These are phyloP conservation scores for Coemansia javaensis DNA, from an alignment of 192 early-diverging fungal genomes.

Conservation along the genomic window DNA sequence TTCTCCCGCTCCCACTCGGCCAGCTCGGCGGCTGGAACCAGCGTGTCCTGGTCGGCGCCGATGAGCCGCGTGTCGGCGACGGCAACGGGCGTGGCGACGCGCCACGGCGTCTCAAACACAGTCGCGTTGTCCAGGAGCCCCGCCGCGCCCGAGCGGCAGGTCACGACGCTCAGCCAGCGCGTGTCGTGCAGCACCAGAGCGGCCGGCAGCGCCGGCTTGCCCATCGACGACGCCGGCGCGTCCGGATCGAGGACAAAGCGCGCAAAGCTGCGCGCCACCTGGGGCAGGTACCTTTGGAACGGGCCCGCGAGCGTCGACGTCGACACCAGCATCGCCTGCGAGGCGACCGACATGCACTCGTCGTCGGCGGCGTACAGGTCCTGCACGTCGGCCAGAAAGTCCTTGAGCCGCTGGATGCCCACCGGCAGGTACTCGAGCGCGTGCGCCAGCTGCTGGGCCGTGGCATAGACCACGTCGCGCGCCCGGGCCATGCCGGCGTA, in stretches of 20 bases:
- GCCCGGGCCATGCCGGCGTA: slow-evolving; percentile 19
- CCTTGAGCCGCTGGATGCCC: slow-evolving; percentile 35
- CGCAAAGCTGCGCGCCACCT: slow-evolving; percentile 35
- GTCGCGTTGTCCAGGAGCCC: slow-evolving; percentile 31
- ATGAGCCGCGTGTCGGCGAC: slow-evolving; percentile 25
- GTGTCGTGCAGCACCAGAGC: slow-evolving; percentile 49
- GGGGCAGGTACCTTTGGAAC: slow-evolving; percentile 37
- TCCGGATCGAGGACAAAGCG: slow-evolving; percentile 43
- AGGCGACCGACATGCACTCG: slow-evolving; percentile 26
- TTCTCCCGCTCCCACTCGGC: slow-evolving; percentile 41
- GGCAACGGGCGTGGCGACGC: slow-evolving; percentile 18
- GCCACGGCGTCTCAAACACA: slow-evolving; percentile 49
- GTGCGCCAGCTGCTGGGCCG: slow-evolving; percentile 44
- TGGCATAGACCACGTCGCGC: slow-evolving; percentile 35
- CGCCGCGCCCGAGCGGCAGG: slow-evolving; percentile 20
- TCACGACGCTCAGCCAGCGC: slow-evolving; percentile 38
- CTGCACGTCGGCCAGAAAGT: slow-evolving; percentile 39
- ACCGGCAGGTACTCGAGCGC: slow-evolving; percentile 47
- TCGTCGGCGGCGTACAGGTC: slow-evolving; percentile 36
- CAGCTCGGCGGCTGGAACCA: slow-evolving; percentile 41
- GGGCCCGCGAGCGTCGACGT: slow-evolving; percentile 38
- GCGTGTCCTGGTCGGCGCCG: slow-evolving; percentile 27
- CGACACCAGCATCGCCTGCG: slow-evolving; percentile 36
- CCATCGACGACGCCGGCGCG: not conserved
- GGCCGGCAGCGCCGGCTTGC: slow-evolving; percentile 26